Evolutionary conservation across 495 filamentous ascomycete genomes (phyloP).

Genomic region (Xylaria longipes): DNA sequence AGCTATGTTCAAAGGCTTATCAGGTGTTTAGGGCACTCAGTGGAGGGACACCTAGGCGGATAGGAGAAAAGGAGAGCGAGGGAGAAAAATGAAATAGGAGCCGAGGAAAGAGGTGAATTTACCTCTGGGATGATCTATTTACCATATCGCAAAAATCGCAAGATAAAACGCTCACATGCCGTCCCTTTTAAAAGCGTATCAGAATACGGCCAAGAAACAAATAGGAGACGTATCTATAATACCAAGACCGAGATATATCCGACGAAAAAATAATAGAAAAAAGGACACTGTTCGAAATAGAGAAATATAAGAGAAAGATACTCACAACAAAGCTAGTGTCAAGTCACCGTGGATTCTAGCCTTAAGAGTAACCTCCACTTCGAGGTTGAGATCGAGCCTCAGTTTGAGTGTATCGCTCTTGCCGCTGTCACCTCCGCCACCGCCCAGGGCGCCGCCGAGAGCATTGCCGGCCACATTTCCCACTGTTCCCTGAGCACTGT

Average conservation of each 20-base stretch:
- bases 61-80: background rate
- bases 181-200: slow-evolving; percentile 22
- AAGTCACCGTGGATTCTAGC: slow-evolving; percentile 92
- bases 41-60: background rate
- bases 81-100: too few species aligned
- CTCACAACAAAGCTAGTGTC: slow-evolving; percentile 83
- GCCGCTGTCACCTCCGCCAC: slow-evolving; percentile 47
- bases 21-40: background rate
- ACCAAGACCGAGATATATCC: background rate
- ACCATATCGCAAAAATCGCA: background rate
- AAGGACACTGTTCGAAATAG: background rate
- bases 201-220: slow-evolving; percentile 5
- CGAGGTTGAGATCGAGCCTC: slow-evolving; percentile 83
- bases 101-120: slow-evolving; percentile 16
- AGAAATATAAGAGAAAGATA: slow-evolving; percentile 8
- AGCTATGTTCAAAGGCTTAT: background rate
- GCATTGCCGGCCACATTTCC: slow-evolving; percentile 63
- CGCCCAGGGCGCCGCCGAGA: slow-evolving; percentile 40
- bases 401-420: slow-evolving; percentile 77
- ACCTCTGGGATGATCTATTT: slow-evolving; percentile 16
- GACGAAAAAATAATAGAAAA: background rate
- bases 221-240: background rate
- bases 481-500: slow-evolving; percentile 60
- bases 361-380: slow-evolving; percentile 89
- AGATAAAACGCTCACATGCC: background rate